Percentiles rank a stretch among this genome's conserved stretches.
Conservation (phyloP, 208 protist species). For the Trypanosoma theileri region DNA sequence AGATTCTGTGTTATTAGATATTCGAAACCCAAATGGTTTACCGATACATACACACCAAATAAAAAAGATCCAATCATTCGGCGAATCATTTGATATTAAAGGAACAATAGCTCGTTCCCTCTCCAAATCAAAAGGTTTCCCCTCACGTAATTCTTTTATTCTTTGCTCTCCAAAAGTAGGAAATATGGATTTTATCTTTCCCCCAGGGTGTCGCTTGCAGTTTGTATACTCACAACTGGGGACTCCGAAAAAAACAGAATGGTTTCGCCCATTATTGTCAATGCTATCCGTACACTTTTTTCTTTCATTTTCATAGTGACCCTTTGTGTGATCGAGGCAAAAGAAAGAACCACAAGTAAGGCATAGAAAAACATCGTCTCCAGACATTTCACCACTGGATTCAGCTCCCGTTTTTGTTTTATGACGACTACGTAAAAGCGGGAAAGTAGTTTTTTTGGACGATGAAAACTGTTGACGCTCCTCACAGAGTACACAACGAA, state of each 20-base stretch:
- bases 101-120: background rate
- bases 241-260: constrained; percentile 67
- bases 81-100: background rate
- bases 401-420: background rate
- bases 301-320: constrained; percentile 39
- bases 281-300: constrained; percentile 2
- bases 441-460: no score
- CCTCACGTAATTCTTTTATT: background rate
- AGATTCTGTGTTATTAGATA: background rate
- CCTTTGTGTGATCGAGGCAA: constrained; percentile 55
- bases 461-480: no score
- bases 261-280: constrained; percentile 9
- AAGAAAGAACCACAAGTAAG: constrained; percentile 69
- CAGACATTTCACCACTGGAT: background rate
- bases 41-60: constrained; percentile 25
- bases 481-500: constrained; percentile 10
- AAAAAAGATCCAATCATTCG: constrained; percentile 7
- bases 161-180: constrained; percentile 3
- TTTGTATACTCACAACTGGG: constrained; percentile 47
- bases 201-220: background rate
- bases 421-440: background rate
- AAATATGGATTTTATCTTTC: constrained; percentile 22
- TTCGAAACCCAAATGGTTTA: background rate
- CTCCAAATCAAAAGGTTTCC: background rate
- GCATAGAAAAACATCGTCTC: constrained; percentile 67